Conservation (phyloP, 306 rosid species). For the Prosopis cineraria region DNA sequence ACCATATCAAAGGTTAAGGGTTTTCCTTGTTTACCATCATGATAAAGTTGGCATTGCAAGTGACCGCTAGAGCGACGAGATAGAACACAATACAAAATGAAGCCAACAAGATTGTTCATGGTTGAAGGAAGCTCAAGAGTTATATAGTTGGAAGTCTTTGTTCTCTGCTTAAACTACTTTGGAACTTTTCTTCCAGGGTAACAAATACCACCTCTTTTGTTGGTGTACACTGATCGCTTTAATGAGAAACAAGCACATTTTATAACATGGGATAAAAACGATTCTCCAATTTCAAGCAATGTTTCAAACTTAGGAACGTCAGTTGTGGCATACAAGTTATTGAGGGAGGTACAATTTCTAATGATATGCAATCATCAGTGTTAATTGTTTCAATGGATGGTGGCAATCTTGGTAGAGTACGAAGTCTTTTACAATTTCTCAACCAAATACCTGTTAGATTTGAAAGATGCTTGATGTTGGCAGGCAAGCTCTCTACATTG, state of each 20-base stretch:
- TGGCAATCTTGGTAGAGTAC: not conserved
- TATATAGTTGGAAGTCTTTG: not conserved
- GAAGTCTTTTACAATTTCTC: not conserved
- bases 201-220: not conserved
- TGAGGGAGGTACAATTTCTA: not conserved
- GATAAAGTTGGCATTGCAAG: not conserved
- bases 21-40: not conserved
- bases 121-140: not conserved
- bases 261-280: not conserved
- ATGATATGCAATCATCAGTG: not conserved
- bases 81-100: not conserved
- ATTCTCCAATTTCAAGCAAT: not conserved
- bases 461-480: not conserved
- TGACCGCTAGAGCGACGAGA: fast-evolving
- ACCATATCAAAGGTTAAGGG: fast-evolving
- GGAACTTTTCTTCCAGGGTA: not conserved
- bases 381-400: not conserved
- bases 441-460: not conserved
- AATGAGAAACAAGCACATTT: not conserved
- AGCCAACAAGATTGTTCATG: not conserved
- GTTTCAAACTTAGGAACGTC: not conserved
- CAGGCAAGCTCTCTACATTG: not conserved
- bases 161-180: not conserved
- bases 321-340: not conserved
- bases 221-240: not conserved